Evolutionary conservation across 1,284 basidiomycete genomes (phyloP).

Genomic region (Leccinum fuscescens): DNA sequence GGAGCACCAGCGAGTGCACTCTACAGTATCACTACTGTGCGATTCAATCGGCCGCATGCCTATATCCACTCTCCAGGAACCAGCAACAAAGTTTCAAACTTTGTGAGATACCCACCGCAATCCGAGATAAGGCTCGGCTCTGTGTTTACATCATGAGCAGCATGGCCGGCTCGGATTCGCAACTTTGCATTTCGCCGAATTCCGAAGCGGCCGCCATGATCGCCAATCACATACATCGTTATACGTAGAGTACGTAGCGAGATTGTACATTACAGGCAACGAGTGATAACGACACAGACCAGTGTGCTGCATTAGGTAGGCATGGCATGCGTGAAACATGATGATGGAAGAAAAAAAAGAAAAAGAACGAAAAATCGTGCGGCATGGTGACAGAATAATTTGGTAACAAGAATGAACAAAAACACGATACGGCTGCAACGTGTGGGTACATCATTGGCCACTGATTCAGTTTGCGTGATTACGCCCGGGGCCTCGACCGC

Average conservation of each 20-base stretch:
- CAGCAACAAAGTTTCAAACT: not conserved
- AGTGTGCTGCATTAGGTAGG: slow-evolving; percentile 20
- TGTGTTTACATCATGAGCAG: slow-evolving; percentile 1
- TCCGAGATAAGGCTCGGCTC: slow-evolving; percentile 13
- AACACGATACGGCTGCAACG: slow-evolving; percentile 20
- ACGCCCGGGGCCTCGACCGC: slow-evolving; percentile 26
- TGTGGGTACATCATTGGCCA: slow-evolving; percentile 7
- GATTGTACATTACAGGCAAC: slow-evolving; percentile 12
- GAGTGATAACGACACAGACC: slow-evolving; percentile 8
- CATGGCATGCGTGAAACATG: slow-evolving; percentile 24
- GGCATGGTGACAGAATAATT: slow-evolving; percentile 22
- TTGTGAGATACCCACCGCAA: slow-evolving; percentile 15
- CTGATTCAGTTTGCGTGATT: slow-evolving; percentile 14
- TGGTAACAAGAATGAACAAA: slow-evolving; percentile 21
- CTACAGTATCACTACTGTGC: not conserved
- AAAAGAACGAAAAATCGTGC: not conserved
- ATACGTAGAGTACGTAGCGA: slow-evolving; percentile 8
- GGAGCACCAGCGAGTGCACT: not conserved
- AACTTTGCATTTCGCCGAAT: not conserved
- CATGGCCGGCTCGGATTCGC: not conserved
- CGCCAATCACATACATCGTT: slow-evolving; percentile 12
- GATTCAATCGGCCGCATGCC: not conserved
- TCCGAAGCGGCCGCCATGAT: slow-evolving; percentile 7
- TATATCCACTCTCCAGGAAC: not conserved
- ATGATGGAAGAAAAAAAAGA: slow-evolving; percentile 10